Conservation (phyloP, 352 stramenopile species). For the Pythium phragmitis region DNA sequence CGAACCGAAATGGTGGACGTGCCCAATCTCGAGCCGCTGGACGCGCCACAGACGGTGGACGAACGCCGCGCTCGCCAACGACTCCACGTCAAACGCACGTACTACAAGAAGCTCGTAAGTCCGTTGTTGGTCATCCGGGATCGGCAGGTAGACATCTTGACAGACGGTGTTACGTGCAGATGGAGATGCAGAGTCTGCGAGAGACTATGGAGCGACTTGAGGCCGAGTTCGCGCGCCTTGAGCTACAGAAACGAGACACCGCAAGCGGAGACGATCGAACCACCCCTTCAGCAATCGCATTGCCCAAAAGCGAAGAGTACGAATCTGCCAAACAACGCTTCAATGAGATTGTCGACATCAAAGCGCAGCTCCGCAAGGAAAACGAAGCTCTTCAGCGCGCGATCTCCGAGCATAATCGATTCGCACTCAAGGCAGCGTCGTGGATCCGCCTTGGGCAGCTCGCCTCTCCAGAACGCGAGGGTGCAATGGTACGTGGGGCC, state of each 20-base stretch:
- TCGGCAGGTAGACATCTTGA: background rate
- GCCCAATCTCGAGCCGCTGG: conserved; percentile 14
- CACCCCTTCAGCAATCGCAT: background rate
- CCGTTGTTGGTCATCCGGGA: background rate
- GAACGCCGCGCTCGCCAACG: conserved; percentile 19
- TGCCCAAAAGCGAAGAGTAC: background rate
- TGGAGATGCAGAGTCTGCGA: conserved; percentile 9
- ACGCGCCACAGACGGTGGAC: conserved; percentile 21
- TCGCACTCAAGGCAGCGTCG: conserved; percentile 6
- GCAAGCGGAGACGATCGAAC: background rate
- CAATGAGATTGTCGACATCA: conserved; percentile 18
- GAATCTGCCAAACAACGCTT: background rate
- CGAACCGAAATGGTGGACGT: too few relatives aligned
- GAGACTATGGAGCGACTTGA: conserved; percentile 6
- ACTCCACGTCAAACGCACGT: conserved; percentile 24
- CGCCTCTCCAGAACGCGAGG: conserved; percentile 1
- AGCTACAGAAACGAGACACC: background rate
- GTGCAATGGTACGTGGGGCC: conserved; percentile 8
- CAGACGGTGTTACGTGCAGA: background rate
- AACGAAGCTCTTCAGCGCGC: conserved; percentile 12
- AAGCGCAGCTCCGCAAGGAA: conserved; percentile 10
- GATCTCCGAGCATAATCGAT: conserved; percentile 10
- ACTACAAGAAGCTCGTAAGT: conserved; percentile 25
- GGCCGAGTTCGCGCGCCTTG: conserved; percentile 2
- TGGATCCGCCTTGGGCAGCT: conserved; percentile 14